Evolutionary conservation across 192 early-diverging fungal genomes (phyloP).

Genomic region (Linderina pennispora): DNA sequence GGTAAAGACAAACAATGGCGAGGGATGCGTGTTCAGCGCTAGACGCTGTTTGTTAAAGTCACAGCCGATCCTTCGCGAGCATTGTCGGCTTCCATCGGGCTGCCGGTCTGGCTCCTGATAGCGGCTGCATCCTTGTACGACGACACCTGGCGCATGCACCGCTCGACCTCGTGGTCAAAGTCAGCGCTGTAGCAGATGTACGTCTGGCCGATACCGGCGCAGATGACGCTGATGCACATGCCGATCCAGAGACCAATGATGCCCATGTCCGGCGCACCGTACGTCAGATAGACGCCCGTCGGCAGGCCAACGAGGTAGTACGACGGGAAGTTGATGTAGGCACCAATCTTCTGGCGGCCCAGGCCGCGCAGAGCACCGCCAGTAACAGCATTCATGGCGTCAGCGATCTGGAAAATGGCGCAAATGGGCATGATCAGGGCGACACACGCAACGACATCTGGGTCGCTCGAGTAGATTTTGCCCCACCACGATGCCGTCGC

Average conservation of each 20-base stretch:
- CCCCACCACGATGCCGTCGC: slow-evolving; percentile 22
- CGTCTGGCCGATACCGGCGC: neutral
- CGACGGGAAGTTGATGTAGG: slow-evolving; percentile 29
- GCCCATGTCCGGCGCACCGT: slow-evolving; percentile 9
- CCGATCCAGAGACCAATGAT: slow-evolving; percentile 29
- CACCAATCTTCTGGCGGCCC: slow-evolving; percentile 41
- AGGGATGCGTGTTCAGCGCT: too few species aligned
- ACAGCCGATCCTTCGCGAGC: too few species aligned
- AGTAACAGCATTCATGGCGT: slow-evolving; percentile 50
- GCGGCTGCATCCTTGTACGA: neutral
- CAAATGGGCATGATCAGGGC: slow-evolving; percentile 66
- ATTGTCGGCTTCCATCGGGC: too few species aligned
- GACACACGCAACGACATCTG: slow-evolving; percentile 60
- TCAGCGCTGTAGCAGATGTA: slow-evolving; percentile 4
- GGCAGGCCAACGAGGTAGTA: slow-evolving; percentile 48
- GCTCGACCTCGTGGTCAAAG: slow-evolving; percentile 6
- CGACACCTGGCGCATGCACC: slow-evolving; percentile 3
- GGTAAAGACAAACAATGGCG: too few species aligned
- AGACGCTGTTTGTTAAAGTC: too few species aligned
- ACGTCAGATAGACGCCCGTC: slow-evolving; percentile 42
- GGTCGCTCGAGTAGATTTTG: slow-evolving; percentile 56
- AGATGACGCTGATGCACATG: slow-evolving; percentile 27
- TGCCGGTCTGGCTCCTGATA: too few species aligned
- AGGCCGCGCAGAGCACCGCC: slow-evolving; percentile 47
- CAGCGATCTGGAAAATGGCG: slow-evolving; percentile 55